Conservation (phyloP, 176 grass and related monocot genomes). For the Zizania latifolia region DNA sequence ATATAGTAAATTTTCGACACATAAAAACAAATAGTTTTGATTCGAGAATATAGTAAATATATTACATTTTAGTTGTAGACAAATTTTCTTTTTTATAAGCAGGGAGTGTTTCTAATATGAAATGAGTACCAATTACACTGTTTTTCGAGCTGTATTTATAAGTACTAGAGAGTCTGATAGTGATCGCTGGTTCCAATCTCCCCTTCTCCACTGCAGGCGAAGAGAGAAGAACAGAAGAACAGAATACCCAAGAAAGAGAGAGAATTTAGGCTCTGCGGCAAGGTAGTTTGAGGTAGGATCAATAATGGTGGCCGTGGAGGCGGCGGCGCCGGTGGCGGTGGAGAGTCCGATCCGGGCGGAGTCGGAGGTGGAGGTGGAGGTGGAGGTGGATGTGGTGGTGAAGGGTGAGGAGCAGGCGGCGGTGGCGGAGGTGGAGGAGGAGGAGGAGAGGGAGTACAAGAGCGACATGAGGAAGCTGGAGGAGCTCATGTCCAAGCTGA, state of each 20-base stretch:
- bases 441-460: slow-evolving; percentile 64
- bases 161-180: too few relatives aligned
- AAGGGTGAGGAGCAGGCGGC: not conserved
- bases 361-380: not conserved
- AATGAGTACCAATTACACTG: too few relatives aligned
- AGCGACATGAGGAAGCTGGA: slow-evolving; percentile 84
- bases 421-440: slow-evolving; percentile 28
- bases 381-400: not conserved
- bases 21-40: too few relatives aligned
- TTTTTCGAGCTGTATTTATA: too few relatives aligned
- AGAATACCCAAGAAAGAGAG: not conserved
- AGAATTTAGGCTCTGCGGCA: not conserved
- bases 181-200: too few relatives aligned
- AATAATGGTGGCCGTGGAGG: slow-evolving; percentile 51
- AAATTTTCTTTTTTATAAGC: too few relatives aligned
- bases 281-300: not conserved
- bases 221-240: too few relatives aligned
- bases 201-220: too few relatives aligned
- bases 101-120: too few relatives aligned
- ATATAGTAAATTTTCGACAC: too few relatives aligned
- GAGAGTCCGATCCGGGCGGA: slow-evolving; percentile 37
- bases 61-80: too few relatives aligned
- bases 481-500: slow-evolving; percentile 90
- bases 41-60: too few relatives aligned
- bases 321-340: not conserved